Percentiles rank a stretch among this genome's conserved stretches.
These are phyloP conservation scores for Phlebiopsis gigantea DNA, from an alignment of 768 basidiomycete genomes.

Conservation along the genomic window DNA sequence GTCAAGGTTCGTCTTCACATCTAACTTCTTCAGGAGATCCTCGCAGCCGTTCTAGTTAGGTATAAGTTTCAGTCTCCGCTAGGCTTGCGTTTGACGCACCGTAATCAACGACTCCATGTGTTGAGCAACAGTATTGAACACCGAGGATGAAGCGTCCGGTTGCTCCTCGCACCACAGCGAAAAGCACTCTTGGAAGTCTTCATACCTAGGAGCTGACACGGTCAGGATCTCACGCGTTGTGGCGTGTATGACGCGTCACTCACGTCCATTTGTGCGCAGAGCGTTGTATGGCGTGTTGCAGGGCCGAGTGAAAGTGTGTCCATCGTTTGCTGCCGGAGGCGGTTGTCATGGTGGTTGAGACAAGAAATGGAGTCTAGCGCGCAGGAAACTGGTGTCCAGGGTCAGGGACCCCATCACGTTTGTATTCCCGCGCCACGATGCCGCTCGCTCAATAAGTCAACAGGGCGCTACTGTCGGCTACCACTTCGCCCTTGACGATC, in stretches of 20 bases:
- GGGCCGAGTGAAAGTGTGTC: slow-evolving; percentile 45
- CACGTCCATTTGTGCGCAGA: slow-evolving; percentile 51
- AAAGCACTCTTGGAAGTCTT: slow-evolving; percentile 40
- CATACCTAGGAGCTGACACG: slow-evolving; percentile 29
- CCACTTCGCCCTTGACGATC: no score
- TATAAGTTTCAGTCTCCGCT: neutral
- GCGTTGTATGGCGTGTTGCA: slow-evolving; percentile 49
- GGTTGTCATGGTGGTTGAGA: slow-evolving; percentile 20
- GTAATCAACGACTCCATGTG: slow-evolving; percentile 66
- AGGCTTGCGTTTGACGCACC: slow-evolving; percentile 13
- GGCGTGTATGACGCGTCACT: slow-evolving; percentile 18
- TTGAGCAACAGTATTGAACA: slow-evolving; percentile 55
- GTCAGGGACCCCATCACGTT: neutral
- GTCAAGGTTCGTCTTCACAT: slow-evolving; percentile 66
- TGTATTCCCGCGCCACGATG: neutral
- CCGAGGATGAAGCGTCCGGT: slow-evolving; percentile 27
- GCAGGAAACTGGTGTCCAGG: no score
- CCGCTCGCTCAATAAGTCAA: no score
- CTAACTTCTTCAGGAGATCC: slow-evolving; percentile 62
- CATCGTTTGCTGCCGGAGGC: slow-evolving; percentile 38
- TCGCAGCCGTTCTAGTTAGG: slow-evolving; percentile 56
- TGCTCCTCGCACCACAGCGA: slow-evolving; percentile 34
- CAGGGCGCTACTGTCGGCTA: no score
- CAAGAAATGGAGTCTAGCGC: neutral
- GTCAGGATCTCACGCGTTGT: neutral